phyloP scores from a whole-genome alignment of 2,329 filamentous ascomycete species.

The Coleophoma crateriformis region DNA sequence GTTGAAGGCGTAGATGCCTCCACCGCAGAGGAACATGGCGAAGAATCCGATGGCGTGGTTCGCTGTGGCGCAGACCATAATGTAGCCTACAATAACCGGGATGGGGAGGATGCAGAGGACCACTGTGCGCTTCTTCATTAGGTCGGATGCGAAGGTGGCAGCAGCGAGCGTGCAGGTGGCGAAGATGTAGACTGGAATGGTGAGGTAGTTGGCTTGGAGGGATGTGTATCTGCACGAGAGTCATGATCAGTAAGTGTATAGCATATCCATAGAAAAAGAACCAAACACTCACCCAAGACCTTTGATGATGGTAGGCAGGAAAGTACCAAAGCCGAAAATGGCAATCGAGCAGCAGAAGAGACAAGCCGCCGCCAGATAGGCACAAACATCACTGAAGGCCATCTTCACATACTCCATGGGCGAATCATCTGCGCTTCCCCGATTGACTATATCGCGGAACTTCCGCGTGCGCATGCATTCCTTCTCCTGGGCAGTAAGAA shows the following conservation, averaged over 20 bases:
- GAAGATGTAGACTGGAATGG: slow-evolving; percentile 34
- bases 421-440: background rate
- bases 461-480: background rate
- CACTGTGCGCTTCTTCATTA: background rate
- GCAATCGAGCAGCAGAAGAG: slow-evolving; percentile 23
- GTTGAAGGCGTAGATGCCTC: background rate
- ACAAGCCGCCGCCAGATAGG: background rate
- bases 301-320: slow-evolving; percentile 22
- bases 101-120: background rate
- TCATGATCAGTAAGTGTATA: no score
- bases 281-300: slow-evolving; percentile 21
- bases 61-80: background rate
- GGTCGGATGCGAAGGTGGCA: background rate
- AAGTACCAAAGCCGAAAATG: slow-evolving; percentile 25
- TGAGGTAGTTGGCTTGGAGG: slow-evolving; percentile 24
- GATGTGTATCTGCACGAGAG: background rate
- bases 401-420: background rate
- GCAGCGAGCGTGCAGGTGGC: background rate
- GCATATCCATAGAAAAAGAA: slow-evolving; percentile 3
- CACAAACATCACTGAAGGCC: background rate
- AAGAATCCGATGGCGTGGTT: background rate
- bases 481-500: slow-evolving; percentile 15
- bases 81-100: background rate
- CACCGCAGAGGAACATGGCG: background rate
- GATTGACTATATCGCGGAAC: background rate